A percentile compares a stretch with the other conserved stretches of the same genome.
Evolutionary conservation across 257 asterid species (phyloP).

Genomic region (Jacaranda copaia): DNA sequence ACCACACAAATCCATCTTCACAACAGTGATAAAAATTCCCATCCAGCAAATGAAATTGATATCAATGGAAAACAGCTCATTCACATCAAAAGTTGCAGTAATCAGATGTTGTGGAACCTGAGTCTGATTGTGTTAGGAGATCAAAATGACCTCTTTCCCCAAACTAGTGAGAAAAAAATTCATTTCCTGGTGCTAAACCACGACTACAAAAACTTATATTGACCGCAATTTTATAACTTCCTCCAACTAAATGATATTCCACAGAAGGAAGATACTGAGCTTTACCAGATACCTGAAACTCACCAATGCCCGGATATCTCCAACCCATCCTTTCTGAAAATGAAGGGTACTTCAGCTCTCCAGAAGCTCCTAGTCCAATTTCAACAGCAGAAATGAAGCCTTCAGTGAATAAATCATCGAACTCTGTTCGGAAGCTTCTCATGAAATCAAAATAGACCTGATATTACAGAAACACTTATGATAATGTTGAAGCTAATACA

Average conservation of each 20-base stretch:
- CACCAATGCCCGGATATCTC: slow-evolving; percentile 91
- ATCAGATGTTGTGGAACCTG: slow-evolving; percentile 9
- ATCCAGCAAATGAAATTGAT: background rate
- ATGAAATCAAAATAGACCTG: slow-evolving; percentile 82
- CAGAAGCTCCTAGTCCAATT: slow-evolving; percentile 79
- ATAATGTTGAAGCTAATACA: slow-evolving; percentile 17
- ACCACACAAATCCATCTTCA: background rate
- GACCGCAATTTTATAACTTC: background rate
- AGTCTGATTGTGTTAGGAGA: slow-evolving; percentile 3
- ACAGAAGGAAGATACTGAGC: slow-evolving; percentile 27
- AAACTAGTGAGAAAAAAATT: background rate
- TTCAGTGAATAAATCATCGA: slow-evolving; percentile 67
- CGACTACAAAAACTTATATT: background rate
- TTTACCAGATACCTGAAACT: slow-evolving; percentile 71
- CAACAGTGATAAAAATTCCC: slow-evolving; percentile 13
- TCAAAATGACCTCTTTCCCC: too few species aligned
- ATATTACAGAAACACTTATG: slow-evolving; percentile 34
- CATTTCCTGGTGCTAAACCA: background rate
- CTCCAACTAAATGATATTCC: slow-evolving; percentile 17
- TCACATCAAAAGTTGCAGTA: background rate
- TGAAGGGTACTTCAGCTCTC: slow-evolving; percentile 82
- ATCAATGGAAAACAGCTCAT: background rate
- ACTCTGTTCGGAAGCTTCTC: slow-evolving; percentile 84
- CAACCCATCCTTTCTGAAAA: slow-evolving; percentile 82
- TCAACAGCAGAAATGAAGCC: slow-evolving; percentile 74